Base-by-base conservation (phyloP, 352 stramenopile species). In the Pilasporangium apinafurcum region DNA sequence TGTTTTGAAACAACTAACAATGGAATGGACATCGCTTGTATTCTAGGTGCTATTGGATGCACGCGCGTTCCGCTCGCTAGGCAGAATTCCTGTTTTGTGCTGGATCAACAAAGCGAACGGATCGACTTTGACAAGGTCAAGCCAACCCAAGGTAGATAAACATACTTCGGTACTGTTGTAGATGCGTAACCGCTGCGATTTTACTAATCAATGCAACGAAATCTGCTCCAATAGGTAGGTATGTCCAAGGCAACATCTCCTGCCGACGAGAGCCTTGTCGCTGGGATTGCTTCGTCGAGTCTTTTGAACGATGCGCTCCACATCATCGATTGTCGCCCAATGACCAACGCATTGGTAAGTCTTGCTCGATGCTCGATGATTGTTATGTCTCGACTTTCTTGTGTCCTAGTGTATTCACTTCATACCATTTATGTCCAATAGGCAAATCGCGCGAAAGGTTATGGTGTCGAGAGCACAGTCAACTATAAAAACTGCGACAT, bases 401-500 rank as follows among this genome's bases (percentile, higher is more conserved):
- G n/a, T n/a, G n/a, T n/a, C n/a, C n/a, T n/a, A n/a, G n/a, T n/a
- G n/a, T n/a, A 10, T 13, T 17, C n/a, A 24, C 18, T 33, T 17
- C 36, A 5, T 25, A 16, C 21, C 33, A 33, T 22, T 34, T 22
- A 10, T 27, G 28, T 16, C 1, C 31, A 25, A 0, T 18, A 83
- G 51, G 79, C 74, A 16, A 85, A 93, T 31, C 78, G 79, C 22
- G 74, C 96, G 56, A 81, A 97, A 65, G 83, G 95, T 46, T 97
- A 95, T 65, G 92, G 95, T 27, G 95, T 97, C 40, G 95, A 98
- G 60, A 98, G 96, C 63, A 90, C 83, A 0, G 92, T 96, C 30
- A 94, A 98, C 65, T 99, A 99, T 71, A 86, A 91, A 36, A 92
- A 92, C 40, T 86, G 78, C 27, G 90, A 79, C 0, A 67, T 99